These are phyloP conservation scores for Microbotryomycetes sp. DNA, from an alignment of 1,284 basidiomycete species.

Conservation along the genomic window DNA sequence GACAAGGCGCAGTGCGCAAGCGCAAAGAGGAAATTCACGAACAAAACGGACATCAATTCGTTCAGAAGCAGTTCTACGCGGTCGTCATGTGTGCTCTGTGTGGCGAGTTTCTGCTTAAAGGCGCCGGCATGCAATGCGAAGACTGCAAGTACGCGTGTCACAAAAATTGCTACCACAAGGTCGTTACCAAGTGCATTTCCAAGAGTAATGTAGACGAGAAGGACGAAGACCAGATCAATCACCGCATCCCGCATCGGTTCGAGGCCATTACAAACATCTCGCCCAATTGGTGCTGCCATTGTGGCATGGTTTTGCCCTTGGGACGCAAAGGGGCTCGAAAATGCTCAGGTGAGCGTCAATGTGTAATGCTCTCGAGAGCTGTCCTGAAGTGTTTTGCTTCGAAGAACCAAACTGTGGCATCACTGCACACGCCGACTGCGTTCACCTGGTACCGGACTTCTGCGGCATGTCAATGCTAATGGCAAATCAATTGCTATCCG, in stretches of 20 bases:
- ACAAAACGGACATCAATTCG: slow-evolving; percentile 99
- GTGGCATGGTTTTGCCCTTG: slow-evolving; percentile 94
- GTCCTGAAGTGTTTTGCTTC: neutral
- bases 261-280: slow-evolving; percentile 95
- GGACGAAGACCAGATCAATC: slow-evolving; percentile 98
- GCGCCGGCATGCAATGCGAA: slow-evolving; percentile 95
- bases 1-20: slow-evolving; percentile 95
- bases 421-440: slow-evolving; percentile 95
- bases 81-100: slow-evolving; percentile 98
- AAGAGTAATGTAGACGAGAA: slow-evolving; percentile 91
- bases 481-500: slow-evolving; percentile 84
- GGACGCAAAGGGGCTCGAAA: slow-evolving; percentile 93
- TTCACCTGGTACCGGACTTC: slow-evolving; percentile 97
- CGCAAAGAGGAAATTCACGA: slow-evolving; percentile 97
- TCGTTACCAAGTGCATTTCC: slow-evolving; percentile 98
- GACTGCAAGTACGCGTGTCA: slow-evolving; percentile 99
- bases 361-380: neutral
- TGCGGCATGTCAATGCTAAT: slow-evolving; percentile 99
- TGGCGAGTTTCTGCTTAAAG: slow-evolving; percentile 94
- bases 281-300: slow-evolving; percentile 99
- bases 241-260: slow-evolving; percentile 98
- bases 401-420: slow-evolving; percentile 70
- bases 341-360: slow-evolving; percentile 54
- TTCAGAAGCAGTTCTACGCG: slow-evolving; percentile 89
- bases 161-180: slow-evolving; percentile 98